Evolutionary conservation across 768 basidiomycete genomes (phyloP), one percentile per base, ranked within the genome.

Genomic region (Russula dissimulans): DNA sequence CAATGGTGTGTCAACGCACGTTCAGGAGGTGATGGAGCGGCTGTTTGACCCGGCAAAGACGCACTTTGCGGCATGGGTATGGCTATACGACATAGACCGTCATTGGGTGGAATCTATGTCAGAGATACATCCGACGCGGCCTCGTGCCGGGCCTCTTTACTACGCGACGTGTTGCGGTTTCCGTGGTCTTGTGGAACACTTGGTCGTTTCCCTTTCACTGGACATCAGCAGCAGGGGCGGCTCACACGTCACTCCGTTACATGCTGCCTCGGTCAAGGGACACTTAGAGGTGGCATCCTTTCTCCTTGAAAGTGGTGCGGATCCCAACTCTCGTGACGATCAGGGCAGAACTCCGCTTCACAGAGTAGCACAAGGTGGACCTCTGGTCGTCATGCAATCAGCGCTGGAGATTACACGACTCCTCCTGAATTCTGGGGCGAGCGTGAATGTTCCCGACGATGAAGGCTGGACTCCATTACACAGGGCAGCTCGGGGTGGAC

Each of bases 11-110:
- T 47, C 56, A 6, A 36, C 15, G 0, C 8, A 10, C 3, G 12
- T 53, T 12, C 44, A 49, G 22, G 60, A 48, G 9, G 4, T 22
- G 0, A 57, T 61, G 56, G 39, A n/a, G 26, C n/a, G 11, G 3
- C 31, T 61, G 1, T 61, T 61, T 12, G 56, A 61, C 14, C 44
- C 15, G 1, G 17, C 26, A 0, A 47, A 31, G 12, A 49, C 60
- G 4, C 50, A 53, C 45, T 57, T 61, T 38, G 18, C 51, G 0
- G n/a, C 50, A 8, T 61, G 60, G 60, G 17, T 57, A 18, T 61
- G 60, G 60, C 3, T 53, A 22, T 36, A 52, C 17, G 50, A 61
- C 14, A 11, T 53, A 0, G 56, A 61, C n/a, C 48, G 5, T 32
- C 36, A 38, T 32, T 61, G 56, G 60, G 5, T 15, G 10, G 12